A percentile compares a stretch with the other conserved stretches of the same genome.
phyloP scores from a whole-genome alignment of 2,329 filamentous ascomycete genomes.

The Epichloe uncinata region DNA sequence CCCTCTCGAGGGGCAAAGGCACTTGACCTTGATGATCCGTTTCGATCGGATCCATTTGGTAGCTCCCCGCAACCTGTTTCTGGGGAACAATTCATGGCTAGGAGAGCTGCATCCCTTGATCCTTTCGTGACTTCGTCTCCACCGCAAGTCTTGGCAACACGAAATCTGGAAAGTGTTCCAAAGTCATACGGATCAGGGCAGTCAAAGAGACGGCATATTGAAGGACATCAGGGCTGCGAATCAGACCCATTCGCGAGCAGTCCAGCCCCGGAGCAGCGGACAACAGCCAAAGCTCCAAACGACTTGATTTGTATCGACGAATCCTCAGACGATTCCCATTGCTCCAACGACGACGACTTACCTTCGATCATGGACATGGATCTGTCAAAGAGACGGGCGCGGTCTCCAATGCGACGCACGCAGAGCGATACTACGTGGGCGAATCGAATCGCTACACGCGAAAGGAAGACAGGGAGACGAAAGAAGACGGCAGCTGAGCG shows the following conservation, averaged over 20 bases:
- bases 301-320: conserved; percentile 25
- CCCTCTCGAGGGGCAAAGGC: not conserved
- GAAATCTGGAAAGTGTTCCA: not conserved
- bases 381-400: conserved; percentile 12
- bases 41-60: conserved; percentile 21
- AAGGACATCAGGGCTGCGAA: not conserved
- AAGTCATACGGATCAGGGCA: not conserved
- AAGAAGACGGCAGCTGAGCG: conserved; percentile 3
- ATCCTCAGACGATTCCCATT: conserved; percentile 16
- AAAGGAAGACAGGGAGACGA: conserved; percentile 37
- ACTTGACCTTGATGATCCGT: not conserved
- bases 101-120: conserved; percentile 8
- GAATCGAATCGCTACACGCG: conserved; percentile 16
- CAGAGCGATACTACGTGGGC: conserved; percentile 17
- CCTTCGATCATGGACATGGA: conserved; percentile 32
- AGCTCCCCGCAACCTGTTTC: conserved; percentile 16
- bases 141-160: not conserved
- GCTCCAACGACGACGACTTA: conserved; percentile 34
- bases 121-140: conserved; percentile 8
- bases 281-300: not conserved
- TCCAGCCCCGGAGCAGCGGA: not conserved
- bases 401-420: conserved; percentile 16
- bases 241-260: not conserved
- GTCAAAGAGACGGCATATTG: not conserved
- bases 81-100: not conserved